Percentiles rank a stretch among this genome's conserved stretches.
Evolutionary conservation across 169 alveolate genomes (phyloP).

Genomic region (Eimeria brunetti): DNA sequence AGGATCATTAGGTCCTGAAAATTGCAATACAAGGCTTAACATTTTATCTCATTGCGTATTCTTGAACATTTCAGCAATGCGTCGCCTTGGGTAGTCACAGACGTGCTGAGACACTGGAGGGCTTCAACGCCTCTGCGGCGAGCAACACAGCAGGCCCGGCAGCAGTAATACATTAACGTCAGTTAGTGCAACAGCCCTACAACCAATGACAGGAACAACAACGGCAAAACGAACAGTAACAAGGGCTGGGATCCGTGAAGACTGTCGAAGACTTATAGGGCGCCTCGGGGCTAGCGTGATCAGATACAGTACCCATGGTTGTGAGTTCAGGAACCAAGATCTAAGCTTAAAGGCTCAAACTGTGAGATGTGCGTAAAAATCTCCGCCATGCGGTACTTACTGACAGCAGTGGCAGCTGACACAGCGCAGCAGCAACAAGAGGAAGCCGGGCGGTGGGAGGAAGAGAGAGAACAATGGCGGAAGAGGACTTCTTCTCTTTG

Average conservation of each 20-base stretch:
- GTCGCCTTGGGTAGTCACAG: neutral
- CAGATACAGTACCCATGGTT: neutral
- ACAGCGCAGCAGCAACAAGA: neutral
- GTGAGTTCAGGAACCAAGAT: neutral
- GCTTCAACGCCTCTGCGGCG: neutral
- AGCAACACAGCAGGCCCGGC: slow-evolving; percentile 1
- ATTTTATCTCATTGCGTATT: neutral
- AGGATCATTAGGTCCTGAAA: neutral
- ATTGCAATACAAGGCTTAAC: neutral
- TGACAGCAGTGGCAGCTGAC: slow-evolving; percentile 24
- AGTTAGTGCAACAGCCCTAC: neutral
- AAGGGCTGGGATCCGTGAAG: neutral
- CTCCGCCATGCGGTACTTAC: slow-evolving; percentile 25
- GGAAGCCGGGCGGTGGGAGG: neutral
- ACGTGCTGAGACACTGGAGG: neutral
- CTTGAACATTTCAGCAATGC: neutral
- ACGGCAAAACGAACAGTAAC: neutral
- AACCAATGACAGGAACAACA: neutral
- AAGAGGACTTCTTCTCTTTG: slow-evolving; percentile 42
- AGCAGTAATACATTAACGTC: neutral
- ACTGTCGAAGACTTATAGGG: neutral
- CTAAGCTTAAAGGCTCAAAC: neutral
- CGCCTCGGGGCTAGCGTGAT: neutral
- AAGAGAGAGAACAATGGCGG: slow-evolving; percentile 23
- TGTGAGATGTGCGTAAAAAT: neutral